Evolutionary conservation across 1,284 basidiomycete species (phyloP).

Genomic region (Rhodotorula sp.): DNA sequence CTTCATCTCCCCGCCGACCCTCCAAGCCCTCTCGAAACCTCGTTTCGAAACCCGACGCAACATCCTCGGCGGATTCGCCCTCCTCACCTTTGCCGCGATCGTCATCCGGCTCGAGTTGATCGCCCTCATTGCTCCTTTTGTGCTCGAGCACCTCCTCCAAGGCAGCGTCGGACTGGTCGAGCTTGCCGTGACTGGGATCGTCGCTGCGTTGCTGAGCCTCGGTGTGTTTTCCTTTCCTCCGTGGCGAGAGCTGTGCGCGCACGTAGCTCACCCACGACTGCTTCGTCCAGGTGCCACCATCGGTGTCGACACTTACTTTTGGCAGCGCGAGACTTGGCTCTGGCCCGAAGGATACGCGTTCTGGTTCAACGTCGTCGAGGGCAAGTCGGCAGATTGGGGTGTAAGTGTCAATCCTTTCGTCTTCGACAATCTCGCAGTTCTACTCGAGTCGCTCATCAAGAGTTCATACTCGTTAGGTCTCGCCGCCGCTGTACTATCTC

Average conservation of each 20-base stretch:
- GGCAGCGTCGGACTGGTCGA: constrained; percentile 55
- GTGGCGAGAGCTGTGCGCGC: not conserved
- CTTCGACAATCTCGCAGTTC: too few species aligned
- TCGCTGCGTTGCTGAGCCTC: constrained; percentile 60
- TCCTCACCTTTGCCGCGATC: constrained; percentile 67
- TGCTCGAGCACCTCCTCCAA: constrained; percentile 59
- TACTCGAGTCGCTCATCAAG: not conserved
- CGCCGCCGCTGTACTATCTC: constrained; percentile 71
- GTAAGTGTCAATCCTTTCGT: constrained; percentile 60
- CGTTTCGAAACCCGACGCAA: constrained; percentile 47
- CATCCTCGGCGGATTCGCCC: constrained; percentile 48
- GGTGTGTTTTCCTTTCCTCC: constrained; percentile 53
- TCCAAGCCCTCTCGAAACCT: not conserved
- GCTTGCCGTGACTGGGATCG: constrained; percentile 59
- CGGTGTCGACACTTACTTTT: constrained; percentile 80
- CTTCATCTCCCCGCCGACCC: constrained; percentile 54
- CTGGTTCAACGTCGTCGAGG: constrained; percentile 83
- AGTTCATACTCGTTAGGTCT: constrained; percentile 56
- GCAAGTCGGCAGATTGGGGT: constrained; percentile 89
- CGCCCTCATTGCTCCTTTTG: constrained; percentile 64
- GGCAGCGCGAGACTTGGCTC: constrained; percentile 59
- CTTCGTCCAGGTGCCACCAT: constrained; percentile 60
- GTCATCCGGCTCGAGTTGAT: constrained; percentile 80
- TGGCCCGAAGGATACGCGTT: constrained; percentile 86
- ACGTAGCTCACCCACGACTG: not conserved